Base-by-base conservation (phyloP, 192 early-diverging fungal species). In the Allomyces javanicus region DNA sequence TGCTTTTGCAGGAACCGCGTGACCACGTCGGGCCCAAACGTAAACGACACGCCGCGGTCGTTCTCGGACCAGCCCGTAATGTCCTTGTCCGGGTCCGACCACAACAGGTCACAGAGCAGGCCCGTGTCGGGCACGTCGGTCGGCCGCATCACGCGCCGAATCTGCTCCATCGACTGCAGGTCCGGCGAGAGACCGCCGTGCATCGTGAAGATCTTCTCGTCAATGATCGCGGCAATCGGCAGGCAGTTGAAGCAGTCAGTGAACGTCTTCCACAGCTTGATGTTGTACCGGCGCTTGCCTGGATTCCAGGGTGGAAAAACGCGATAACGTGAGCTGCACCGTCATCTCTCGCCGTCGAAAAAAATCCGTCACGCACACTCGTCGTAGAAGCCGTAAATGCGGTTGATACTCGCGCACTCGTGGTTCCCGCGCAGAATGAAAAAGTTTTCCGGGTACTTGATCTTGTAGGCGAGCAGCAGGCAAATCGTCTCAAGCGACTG, bases 401-500 rank as follows among this genome's bases (percentile, higher is more conserved):
- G 81, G 80, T 93, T 95, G 70, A 93, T 92, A 72, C 89, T 91
- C 9, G 95, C 95, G 71, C 90, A 91, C 76, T 98, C 95, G 76
- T 98, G 95, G 78, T 98, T 98, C 63, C 95, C 95, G 71, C 95
- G 86, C 68, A 98, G 81, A 70, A 98, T 91, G 81, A 98, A 98
- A 74, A 98, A 98, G 84, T 98, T 98, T 68, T 95, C 95, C 3
- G 93, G 95, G 76, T 91, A 98, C 81, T 98, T 98, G 85, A 98
- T 98, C 75, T 98, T 97, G 84, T 97, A 97, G 25, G 93, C 92
- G 61, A 97, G 81, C 63, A 97, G 80, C 63, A 97, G 78, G 67
- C 94, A 95, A 72, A 97, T 97, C n/a, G 92, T 94, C 74, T 97
- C 94, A 43, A 97, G 78, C 27, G 89, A 93, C 77, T 97, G 94